Conservation (phyloP, 2,329 filamentous ascomycete genomes). For the Capronia coronata region DNA sequence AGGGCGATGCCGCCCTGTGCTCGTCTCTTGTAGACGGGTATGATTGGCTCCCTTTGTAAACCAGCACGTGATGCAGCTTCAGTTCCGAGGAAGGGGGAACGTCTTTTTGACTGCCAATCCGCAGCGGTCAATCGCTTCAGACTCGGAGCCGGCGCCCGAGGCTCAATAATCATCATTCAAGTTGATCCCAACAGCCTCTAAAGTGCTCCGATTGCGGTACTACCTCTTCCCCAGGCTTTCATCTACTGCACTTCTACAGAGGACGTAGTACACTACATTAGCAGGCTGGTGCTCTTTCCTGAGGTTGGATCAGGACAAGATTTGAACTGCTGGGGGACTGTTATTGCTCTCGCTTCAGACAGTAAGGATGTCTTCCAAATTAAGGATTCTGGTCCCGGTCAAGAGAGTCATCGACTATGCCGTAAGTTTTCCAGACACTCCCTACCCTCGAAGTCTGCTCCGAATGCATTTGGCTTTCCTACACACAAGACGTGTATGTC, state of each 20-base stretch:
- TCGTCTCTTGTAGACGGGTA: no score
- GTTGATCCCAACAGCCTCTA: no score
- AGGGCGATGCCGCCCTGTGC: no score
- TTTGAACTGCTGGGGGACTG: neutral
- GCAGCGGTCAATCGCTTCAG: neutral
- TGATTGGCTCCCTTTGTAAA: no score
- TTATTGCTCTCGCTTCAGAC: no score
- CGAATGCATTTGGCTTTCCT: no score
- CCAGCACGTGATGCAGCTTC: neutral
- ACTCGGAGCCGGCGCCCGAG: neutral
- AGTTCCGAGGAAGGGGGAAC: neutral
- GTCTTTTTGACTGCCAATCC: no score
- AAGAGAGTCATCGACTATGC: conserved; percentile 86
- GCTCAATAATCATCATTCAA: neutral
- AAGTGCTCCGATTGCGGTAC: conserved; percentile 11
- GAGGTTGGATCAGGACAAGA: neutral
- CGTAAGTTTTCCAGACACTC: conserved; percentile 44
- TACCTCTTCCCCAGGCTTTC: neutral
- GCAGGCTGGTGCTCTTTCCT: neutral
- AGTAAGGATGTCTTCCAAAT: conserved; percentile 39
- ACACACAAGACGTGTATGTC: no score
- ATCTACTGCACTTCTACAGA: neutral
- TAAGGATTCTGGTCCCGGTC: conserved; percentile 71
- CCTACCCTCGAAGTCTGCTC: no score
- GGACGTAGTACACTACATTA: neutral